Evolutionary conservation across 345 rosid genomes (phyloP).

Genomic region (Eucalyptus leucophloia): DNA sequence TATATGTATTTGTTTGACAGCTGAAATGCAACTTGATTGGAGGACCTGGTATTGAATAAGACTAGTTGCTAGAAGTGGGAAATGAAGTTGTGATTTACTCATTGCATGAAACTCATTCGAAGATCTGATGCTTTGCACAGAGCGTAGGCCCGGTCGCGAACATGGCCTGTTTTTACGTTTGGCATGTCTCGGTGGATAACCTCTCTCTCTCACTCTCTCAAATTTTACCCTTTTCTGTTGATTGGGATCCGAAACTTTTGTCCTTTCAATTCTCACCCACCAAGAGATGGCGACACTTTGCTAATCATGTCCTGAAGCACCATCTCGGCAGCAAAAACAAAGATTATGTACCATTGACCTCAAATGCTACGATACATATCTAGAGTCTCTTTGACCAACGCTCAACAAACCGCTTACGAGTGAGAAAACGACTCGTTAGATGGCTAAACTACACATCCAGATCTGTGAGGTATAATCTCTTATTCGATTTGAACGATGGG

Average conservation of each 20-base stretch:
- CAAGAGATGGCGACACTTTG: neutral
- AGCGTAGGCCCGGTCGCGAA: neutral
- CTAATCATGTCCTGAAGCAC: neutral
- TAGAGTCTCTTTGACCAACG: neutral
- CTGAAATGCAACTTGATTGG: neutral
- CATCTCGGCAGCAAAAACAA: neutral
- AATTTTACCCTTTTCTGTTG: neutral
- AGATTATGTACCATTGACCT: neutral
- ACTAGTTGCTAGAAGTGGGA: neutral
- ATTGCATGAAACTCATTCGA: neutral
- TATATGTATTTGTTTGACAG: neutral
- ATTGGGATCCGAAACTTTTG: neutral
- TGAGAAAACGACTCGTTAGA: neutral
- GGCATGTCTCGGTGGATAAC: neutral
- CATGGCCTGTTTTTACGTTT: neutral
- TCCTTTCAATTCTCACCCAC: neutral
- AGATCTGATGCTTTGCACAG: neutral
- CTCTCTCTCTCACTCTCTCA: neutral
- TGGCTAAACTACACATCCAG: neutral
- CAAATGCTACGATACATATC: neutral
- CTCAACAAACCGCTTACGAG: neutral
- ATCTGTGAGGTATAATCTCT: neutral
- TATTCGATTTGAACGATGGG: neutral
- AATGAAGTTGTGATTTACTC: neutral
- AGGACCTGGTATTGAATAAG: neutral